Evolutionary conservation across 306 rosid species (phyloP).

Genomic region (Glycine soja): DNA sequence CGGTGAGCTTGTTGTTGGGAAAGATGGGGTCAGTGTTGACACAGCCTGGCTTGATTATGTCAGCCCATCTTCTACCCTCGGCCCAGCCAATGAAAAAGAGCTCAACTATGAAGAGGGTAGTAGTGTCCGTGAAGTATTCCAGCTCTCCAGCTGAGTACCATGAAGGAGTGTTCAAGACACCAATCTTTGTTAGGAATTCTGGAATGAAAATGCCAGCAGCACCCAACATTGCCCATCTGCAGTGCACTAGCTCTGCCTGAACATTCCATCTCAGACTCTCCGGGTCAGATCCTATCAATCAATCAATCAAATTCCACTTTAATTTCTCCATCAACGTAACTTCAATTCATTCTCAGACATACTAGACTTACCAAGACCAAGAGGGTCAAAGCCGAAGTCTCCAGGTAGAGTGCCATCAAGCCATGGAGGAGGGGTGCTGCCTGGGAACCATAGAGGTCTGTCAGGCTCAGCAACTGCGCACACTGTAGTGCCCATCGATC

Average conservation of each 20-base stretch:
- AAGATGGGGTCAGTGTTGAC: constrained; percentile 48
- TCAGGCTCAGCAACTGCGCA: constrained; percentile 53
- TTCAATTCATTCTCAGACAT: too few relatives aligned
- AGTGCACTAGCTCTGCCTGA: constrained; percentile 52
- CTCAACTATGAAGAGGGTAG: constrained; percentile 43
- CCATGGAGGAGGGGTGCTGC: constrained; percentile 57
- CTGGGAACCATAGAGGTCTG: constrained; percentile 54
- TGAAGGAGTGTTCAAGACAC: constrained; percentile 44
- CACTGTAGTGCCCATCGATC: constrained; percentile 45
- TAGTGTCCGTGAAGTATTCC: constrained; percentile 48
- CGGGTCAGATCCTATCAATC: constrained; percentile 22
- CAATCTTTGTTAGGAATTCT: constrained; percentile 46
- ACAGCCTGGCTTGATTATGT: constrained; percentile 42
- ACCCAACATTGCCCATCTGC: constrained; percentile 50
- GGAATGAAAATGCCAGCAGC: constrained; percentile 49
- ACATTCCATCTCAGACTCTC: constrained; percentile 46
- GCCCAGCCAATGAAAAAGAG: constrained; percentile 46
- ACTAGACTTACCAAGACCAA: constrained; percentile 49
- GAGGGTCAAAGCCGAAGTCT: constrained; percentile 58
- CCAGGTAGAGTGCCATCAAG: constrained; percentile 57
- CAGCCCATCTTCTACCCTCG: constrained; percentile 51
- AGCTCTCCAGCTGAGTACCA: constrained; percentile 46
- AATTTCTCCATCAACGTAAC: too few relatives aligned
- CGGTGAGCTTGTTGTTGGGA: constrained; percentile 50
- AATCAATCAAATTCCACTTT: too few relatives aligned